phyloP scores from a whole-genome alignment of 352 stramenopile species.

The Phytophthora kernoviae region DNA sequence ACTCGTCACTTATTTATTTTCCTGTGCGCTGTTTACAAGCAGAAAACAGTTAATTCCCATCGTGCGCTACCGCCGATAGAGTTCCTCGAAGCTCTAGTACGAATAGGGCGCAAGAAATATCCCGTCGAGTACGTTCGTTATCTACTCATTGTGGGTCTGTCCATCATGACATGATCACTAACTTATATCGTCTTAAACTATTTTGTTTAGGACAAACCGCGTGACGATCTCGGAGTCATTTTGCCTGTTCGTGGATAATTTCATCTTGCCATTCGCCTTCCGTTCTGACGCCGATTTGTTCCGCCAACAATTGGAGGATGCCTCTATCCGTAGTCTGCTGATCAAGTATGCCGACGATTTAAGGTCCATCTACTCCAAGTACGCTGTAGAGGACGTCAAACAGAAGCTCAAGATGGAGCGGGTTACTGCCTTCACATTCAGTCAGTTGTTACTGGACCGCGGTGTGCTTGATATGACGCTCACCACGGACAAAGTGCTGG shows the following conservation, averaged over 20 bases:
- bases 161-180: not conserved
- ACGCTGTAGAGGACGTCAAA: constrained; percentile 52
- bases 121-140: constrained; percentile 48
- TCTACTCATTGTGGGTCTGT: not conserved
- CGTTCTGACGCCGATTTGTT: constrained; percentile 76
- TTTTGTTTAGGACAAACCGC: constrained; percentile 45
- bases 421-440: constrained; percentile 68
- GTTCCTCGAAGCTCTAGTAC: constrained; percentile 73
- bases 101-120: constrained; percentile 67
- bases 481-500: constrained; percentile 61
- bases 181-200: not conserved
- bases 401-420: constrained; percentile 44
- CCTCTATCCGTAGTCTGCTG: constrained; percentile 61
- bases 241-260: constrained; percentile 78
- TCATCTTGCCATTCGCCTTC: constrained; percentile 75
- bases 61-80: constrained; percentile 57
- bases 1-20: not conserved
- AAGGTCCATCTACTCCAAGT: constrained; percentile 58
- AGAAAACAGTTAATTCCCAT: constrained; percentile 47
- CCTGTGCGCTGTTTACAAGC: not conserved
- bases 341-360: constrained; percentile 71
- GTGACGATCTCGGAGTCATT: constrained; percentile 77
- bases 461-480: constrained; percentile 65
- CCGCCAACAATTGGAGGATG: constrained; percentile 71
- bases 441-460: constrained; percentile 65